These are phyloP conservation scores for Infundibulicybe gibba DNA, from an alignment of 768 basidiomycete species.

Conservation along the genomic window DNA sequence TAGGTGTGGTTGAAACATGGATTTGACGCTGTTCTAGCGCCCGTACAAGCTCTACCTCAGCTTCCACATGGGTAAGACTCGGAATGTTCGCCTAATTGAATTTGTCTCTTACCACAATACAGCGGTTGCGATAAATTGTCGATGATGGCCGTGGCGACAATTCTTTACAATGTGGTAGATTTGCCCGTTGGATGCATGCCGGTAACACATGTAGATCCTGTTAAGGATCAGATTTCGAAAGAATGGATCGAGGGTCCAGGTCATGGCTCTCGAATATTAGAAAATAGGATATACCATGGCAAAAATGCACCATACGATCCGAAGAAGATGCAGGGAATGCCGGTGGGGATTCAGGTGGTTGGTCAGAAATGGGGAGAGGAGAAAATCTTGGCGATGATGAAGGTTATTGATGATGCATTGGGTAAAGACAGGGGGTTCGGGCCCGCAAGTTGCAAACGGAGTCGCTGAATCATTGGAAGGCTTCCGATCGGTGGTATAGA, in stretches of 20 bases:
- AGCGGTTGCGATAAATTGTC: constrained; percentile 53
- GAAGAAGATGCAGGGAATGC: constrained; percentile 68
- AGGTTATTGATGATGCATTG: constrained; percentile 65
- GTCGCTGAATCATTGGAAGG: too few relatives aligned
- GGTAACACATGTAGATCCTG: constrained; percentile 75
- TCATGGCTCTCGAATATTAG: constrained; percentile 56
- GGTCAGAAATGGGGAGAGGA: constrained; percentile 83
- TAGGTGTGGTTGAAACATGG: constrained; percentile 70
- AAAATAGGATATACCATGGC: constrained; percentile 54
- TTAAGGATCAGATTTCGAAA: constrained; percentile 53
- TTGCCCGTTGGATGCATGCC: constrained; percentile 71
- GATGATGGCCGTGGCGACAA: constrained; percentile 50
- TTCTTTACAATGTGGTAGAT: constrained; percentile 77
- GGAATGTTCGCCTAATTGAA: background rate
- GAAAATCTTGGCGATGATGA: constrained; percentile 79
- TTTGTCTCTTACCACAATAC: too few relatives aligned
- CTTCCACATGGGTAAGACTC: constrained; percentile 60
- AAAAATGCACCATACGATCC: constrained; percentile 61
- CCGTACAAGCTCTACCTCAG: constrained; percentile 71
- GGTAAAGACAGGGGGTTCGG: constrained; percentile 65
- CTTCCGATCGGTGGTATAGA: too few relatives aligned
- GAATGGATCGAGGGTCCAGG: constrained; percentile 53
- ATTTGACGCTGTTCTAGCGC: constrained; percentile 75
- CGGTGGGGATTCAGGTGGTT: constrained; percentile 79
- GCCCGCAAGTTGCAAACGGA: constrained; percentile 61